Base-by-base conservation (phyloP, 345 rosid species). In the Ailanthus altissimus region DNA sequence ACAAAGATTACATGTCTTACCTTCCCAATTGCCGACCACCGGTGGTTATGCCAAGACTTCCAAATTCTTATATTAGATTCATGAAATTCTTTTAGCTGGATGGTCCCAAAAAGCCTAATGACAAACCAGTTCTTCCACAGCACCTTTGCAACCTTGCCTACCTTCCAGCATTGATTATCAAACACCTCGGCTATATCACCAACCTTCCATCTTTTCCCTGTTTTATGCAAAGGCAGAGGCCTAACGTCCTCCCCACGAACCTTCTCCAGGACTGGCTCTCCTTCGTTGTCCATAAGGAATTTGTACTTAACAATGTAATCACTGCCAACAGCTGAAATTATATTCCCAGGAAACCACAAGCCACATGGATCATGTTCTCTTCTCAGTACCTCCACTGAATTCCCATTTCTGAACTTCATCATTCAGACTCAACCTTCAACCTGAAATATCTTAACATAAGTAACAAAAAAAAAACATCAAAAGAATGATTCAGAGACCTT, bases 161-260 rank as follows among this genome's bases (percentile, higher is more conserved):
- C 81, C 72, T 81, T 83, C 89, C 85, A 86, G 47, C 84, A 77
- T 8, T 60, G 68, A 60, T 20, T 43, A 77, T 86, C 85, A 81
- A 86, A 83, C 67, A 83, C 86, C 64, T 86, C 85, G 57, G 61
- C 85, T 15, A 77, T 53, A 75, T 83, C 86, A 64, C 89, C 84
- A 68, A 77, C 82, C 36, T n/a, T 51, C 86, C 85, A 85, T 60
- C 70, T 79, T 75, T 78, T 80, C 43, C 77, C 77, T 8, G 56
- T 49, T 75, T 46, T 75, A 21, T 1, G 32, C 43, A 63, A 77
- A 69, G 88, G 88, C 77, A 18, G 45, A 61, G 86, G 86, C 75
- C 86, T 80, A 42, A 86, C 81, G 74, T 70, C 80, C 69, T 53
- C 75, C 63, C 69, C 47, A 2, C 2, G 45, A 50, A 81, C 79